Base-by-base conservation (phyloP, 176 grass and related monocot genomes). In the Lolium perenne region DNA sequence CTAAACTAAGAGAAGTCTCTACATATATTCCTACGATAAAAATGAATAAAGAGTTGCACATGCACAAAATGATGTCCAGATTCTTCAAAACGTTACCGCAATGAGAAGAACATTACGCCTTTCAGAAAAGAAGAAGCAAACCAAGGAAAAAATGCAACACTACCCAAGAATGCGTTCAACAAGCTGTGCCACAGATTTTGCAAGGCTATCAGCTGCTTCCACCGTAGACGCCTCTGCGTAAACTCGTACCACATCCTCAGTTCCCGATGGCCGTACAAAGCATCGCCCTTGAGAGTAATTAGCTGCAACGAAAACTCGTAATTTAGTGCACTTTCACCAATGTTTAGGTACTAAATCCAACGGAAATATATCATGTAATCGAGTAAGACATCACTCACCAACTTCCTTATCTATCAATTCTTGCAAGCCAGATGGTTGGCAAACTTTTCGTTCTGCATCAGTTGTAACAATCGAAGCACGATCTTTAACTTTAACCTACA, bases 401-500 rank as follows among this genome's bases (percentile, higher is more conserved):
- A 85, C 83, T 65, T 98, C 96, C 64, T 32, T 80, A 77, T 98
- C 96, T 86, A 98, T 91, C 57, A 91, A 67, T 82, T 92, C 90
- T 89, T 98, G 96, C 69, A 98, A 74, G 77, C 71, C 71, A 66
- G 82, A 84, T 80, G 96, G 93, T 20, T 92, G 72, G 22, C 90
- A 88, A 54, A 98, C 93, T 63, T 80, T 87, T 74, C 74, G 92
- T 83, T 98, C 96, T 25, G 96, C 93, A 68, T 95, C 81, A 64
- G 90, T 91, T 48, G 93, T 98, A 8, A 86, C 29, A 80, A 98
- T 85, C 76, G 86, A 83, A 88, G 59, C 87, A 71, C 93, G 84
- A 86, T 98, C 93, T 59, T 80, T 61, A 89, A 98, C 96, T 89
- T 98, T 98, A 78, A 94, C 93, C 93, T 95, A 32, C 20, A 71